Evolutionary conservation across 495 filamentous ascomycete genomes (phyloP), one percentile per base, ranked within the genome.

Genomic region (Corynascus novoguineensis): DNA sequence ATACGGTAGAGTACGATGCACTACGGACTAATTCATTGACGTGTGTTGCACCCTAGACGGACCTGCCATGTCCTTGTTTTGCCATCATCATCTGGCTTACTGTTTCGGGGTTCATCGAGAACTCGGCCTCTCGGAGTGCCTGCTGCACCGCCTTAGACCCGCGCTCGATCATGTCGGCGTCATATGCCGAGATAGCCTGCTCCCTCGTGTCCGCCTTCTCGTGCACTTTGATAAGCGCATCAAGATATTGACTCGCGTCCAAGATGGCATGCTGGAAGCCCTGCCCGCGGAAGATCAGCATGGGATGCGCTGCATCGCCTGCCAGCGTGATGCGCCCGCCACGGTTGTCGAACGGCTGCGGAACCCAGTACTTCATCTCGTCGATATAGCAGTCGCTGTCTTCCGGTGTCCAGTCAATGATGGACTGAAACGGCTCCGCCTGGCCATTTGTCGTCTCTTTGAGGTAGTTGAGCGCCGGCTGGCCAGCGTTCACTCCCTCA

Each of bases 291-390:
- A 81, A 76, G 50, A 72, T 71, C 1, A 79, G 73, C 81, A 84
- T 83, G 0, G 79, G 75, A 64, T 85, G 82, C 3, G 78, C 79
- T 2, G 82, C 81, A 64, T 85, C 82, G 1, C 82, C 81, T 0
- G 73, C 78, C 35, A 83, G 55, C 15, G 79, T 82, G 0, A 81
- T 69, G 12, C 72, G 62, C 1, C 81, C 81, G 2, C 61, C 68
- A 2, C 59, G 65, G 38, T 73, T 83, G 60, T 83, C 71, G 73
- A 75, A 83, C 2, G 58, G 61, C 27, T 67, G 68, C 0, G 70
- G 65, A 15, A 66, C 46, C 59, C 66, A 73, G 24, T 64, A 66
- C n/a, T 64, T 62, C n/a, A 81, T 64, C 24, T 64, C 49, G 6
- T 74, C 65, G n/a, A 57, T 50, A 38, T 53, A 59, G 11, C 53